Percentiles rank a stretch among this genome's conserved stretches.
These are phyloP conservation scores for Xylaria sp. DNA, from an alignment of 2,329 filamentous ascomycete species.

Conservation along the genomic window DNA sequence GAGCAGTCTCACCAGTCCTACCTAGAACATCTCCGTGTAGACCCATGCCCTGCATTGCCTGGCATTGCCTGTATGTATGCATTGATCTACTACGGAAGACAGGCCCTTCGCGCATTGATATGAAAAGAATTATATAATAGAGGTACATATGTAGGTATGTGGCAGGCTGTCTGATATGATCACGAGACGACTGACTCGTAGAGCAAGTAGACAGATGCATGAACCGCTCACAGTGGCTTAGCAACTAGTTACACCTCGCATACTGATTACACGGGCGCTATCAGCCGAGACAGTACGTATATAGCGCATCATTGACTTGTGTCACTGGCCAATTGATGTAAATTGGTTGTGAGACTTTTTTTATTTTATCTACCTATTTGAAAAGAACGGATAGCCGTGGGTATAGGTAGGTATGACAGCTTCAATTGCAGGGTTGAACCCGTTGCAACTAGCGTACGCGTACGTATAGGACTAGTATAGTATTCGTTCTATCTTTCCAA, in stretches of 20 bases:
- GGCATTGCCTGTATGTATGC: conserved; percentile 5
- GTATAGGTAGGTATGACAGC: conserved; percentile 6
- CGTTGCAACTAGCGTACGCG: not conserved
- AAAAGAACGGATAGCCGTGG: not conserved
- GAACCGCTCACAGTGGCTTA: conserved; percentile 4
- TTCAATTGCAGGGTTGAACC: conserved; percentile 15
- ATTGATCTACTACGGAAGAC: conserved; percentile 32
- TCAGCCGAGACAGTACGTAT: not conserved
- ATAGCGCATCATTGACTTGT: conserved; percentile 22
- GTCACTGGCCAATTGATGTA: conserved; percentile 3
- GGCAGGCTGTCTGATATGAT: conserved; percentile 1
- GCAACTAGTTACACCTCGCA: not conserved
- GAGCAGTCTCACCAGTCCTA: conserved; percentile 30
- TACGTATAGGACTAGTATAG: no score
- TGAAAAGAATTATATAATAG: conserved; percentile 2
- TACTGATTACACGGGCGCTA: not conserved
- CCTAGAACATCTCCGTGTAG: not conserved
- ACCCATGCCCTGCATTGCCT: conserved; percentile 4
- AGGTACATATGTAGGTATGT: not conserved
- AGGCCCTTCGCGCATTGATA: conserved; percentile 5
- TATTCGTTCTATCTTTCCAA: conserved; percentile 1
- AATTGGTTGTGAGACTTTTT: conserved; percentile 20
- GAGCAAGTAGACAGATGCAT: not conserved
- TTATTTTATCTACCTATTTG: conserved; percentile 15
- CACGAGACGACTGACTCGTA: conserved; percentile 14